These are phyloP conservation scores for Taiozyma sp. DNA, from an alignment of 1,139 yeast species.

Conservation along the genomic window DNA sequence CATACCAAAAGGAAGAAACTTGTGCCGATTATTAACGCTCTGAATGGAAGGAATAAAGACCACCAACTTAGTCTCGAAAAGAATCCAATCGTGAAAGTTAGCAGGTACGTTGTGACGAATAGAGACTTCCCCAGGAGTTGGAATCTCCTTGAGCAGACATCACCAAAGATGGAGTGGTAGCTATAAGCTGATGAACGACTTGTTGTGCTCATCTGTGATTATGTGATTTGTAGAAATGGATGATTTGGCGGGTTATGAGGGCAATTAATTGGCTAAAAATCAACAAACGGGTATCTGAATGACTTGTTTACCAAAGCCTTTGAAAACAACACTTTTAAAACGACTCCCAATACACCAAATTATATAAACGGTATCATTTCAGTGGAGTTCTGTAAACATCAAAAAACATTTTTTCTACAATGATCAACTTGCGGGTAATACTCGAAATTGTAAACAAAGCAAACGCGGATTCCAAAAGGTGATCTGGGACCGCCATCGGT, in stretches of 20 bases:
- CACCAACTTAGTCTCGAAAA: conserved; percentile 24
- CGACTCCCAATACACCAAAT: not conserved
- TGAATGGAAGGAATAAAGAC: conserved; percentile 17
- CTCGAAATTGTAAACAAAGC: not conserved
- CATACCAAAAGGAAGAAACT: conserved; percentile 39
- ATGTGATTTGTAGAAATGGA: not conserved
- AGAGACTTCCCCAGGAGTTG: conserved; percentile 33
- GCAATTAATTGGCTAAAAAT: not conserved
- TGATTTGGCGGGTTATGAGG: not conserved
- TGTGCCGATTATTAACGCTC: conserved; percentile 17
- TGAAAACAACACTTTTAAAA: not conserved
- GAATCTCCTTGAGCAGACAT: conserved; percentile 33
- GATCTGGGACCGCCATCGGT: not conserved
- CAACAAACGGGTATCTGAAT: not conserved
- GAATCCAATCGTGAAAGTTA: conserved; percentile 26
- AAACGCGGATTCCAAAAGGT: not conserved
- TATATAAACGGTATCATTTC: not conserved
- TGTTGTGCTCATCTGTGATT: conserved; percentile 3
- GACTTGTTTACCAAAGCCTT: not conserved
- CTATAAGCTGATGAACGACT: conserved; percentile 21
- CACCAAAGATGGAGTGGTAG: conserved; percentile 34
- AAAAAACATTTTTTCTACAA: not conserved
- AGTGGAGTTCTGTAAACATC: not conserved
- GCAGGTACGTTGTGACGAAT: conserved; percentile 27
- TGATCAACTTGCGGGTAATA: not conserved